Evolutionary conservation across 2,329 filamentous ascomycete species (phyloP).

Genomic region (Talaromyces sp.): DNA sequence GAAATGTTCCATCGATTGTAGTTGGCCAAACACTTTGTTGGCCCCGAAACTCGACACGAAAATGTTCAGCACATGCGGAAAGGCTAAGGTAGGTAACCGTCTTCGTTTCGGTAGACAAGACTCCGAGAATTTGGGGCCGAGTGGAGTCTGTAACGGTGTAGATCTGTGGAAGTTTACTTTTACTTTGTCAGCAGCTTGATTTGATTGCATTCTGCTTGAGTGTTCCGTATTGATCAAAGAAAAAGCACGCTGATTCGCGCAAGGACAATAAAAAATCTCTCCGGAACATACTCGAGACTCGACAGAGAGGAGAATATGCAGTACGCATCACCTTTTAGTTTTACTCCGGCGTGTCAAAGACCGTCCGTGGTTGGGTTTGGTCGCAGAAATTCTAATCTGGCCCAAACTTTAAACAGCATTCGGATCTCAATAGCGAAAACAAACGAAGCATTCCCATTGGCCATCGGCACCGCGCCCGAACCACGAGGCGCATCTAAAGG

Average conservation of each 20-base stretch:
- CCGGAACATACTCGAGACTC: not conserved
- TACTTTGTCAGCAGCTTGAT: not conserved
- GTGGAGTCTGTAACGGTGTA: conserved; percentile 18
- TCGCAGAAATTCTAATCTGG: not conserved
- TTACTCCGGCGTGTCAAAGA: not conserved
- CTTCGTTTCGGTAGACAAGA: not conserved
- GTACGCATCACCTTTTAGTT: not conserved
- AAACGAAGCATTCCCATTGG: conserved; percentile 9
- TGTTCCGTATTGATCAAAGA: not conserved
- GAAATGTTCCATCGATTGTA: not conserved
- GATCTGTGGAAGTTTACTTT: conserved; percentile 4
- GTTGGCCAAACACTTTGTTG: not conserved
- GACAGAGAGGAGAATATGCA: not conserved
- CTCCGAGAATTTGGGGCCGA: conserved; percentile 16
- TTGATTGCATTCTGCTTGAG: not conserved
- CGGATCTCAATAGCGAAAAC: conserved; percentile 9
- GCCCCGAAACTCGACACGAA: not conserved
- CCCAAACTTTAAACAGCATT: conserved; percentile 1
- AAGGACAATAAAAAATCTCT: not conserved
- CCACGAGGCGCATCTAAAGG: conserved; percentile 8
- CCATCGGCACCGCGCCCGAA: conserved; percentile 7
- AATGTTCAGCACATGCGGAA: not conserved
- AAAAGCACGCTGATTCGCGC: not conserved
- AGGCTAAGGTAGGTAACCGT: not conserved
- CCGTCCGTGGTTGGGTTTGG: not conserved